These are phyloP conservation scores for Trypethelium eluteriae DNA, from an alignment of 495 filamentous ascomycete species.

Conservation along the genomic window DNA sequence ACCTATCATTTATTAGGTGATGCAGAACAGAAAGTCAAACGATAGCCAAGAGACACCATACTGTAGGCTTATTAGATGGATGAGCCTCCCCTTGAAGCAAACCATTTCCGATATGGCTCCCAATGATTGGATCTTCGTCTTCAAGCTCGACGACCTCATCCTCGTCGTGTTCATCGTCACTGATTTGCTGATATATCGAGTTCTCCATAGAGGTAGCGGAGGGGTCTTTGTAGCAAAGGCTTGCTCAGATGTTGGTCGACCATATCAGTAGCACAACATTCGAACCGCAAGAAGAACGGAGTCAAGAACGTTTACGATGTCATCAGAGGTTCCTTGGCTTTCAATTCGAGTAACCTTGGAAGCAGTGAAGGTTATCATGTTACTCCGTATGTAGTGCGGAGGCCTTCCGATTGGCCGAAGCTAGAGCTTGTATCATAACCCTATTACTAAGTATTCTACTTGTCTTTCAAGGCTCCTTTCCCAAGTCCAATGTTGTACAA, in stretches of 20 bases:
- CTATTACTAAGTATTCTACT: not conserved
- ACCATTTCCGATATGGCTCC: not conserved
- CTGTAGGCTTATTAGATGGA: not conserved
- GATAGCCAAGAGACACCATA: not conserved
- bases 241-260: not conserved
- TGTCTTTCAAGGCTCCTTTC: not conserved
- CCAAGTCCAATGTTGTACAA: not conserved
- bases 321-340: not conserved
- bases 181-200: not conserved
- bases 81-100: not conserved
- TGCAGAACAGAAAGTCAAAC: not conserved
- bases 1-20: constrained; percentile 2
- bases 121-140: not conserved
- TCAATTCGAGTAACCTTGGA: not conserved
- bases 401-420: not conserved
- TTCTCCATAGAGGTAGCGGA: not conserved
- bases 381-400: not conserved
- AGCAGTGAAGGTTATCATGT: too few relatives aligned
- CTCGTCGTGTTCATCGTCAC: not conserved
- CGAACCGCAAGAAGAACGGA: not conserved
- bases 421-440: not conserved
- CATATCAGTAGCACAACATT: not conserved
- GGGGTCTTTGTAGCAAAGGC: not conserved
- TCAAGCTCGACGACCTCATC: not conserved
- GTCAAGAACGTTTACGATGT: not conserved